These are phyloP conservation scores for Planoprotostelium fungivorum DNA, from an alignment of 78 protist genomes.

Conservation along the genomic window DNA sequence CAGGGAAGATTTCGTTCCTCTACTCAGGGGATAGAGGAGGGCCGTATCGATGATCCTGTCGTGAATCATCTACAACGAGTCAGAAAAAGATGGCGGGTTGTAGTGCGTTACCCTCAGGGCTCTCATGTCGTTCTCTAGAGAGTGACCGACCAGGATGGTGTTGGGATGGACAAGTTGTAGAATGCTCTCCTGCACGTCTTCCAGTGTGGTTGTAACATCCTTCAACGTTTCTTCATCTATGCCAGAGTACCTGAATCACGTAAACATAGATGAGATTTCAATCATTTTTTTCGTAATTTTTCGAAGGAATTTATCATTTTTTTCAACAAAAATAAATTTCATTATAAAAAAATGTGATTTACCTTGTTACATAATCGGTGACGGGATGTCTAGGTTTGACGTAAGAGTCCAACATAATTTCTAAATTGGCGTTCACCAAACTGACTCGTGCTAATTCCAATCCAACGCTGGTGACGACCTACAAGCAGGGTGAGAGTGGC, in stretches of 20 bases:
- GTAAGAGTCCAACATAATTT: conserved; percentile 41
- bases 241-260: conserved; percentile 76
- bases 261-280: too few species aligned
- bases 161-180: conserved; percentile 1
- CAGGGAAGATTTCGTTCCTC: conserved; percentile 26
- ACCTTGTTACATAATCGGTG: conserved; percentile 72
- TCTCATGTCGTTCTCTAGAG: conserved; percentile 80
- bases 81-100: not conserved
- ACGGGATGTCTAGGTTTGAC: conserved; percentile 68
- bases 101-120: conserved; percentile 46
- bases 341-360: not conserved
- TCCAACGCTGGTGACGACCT: conserved; percentile 31
- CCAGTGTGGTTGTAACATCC: conserved; percentile 37
- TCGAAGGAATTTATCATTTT: too few species aligned
- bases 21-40: conserved; percentile 44
- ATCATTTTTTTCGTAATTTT: too few species aligned
- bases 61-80: conserved; percentile 23
- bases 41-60: conserved; percentile 74
- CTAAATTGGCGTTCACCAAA: conserved; percentile 55
- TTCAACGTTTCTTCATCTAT: conserved; percentile 57
- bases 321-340: not conserved
- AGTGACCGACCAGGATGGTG: conserved; percentile 82
- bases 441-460: conserved; percentile 75
- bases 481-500: not conserved
- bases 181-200: conserved; percentile 60